phyloP scores from a whole-genome alignment of 495 filamentous ascomycete genomes.

The Talaromyces proteolyticus region DNA sequence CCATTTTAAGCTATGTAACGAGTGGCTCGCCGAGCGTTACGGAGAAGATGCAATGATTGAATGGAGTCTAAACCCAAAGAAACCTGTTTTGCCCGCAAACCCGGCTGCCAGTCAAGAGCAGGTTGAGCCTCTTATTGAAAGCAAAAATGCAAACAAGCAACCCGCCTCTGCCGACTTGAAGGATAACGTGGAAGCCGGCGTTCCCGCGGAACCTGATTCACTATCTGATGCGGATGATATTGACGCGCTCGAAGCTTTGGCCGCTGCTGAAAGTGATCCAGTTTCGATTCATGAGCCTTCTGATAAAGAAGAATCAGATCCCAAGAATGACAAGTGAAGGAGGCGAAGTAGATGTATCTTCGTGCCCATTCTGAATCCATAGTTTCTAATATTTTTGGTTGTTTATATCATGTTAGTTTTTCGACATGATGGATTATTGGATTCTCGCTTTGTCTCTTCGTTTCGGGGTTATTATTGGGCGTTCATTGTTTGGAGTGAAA shows the following conservation, averaged over 20 bases:
- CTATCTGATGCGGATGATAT: slow-evolving; percentile 28
- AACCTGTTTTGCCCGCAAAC: slow-evolving; percentile 9
- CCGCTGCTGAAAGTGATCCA: slow-evolving; percentile 16
- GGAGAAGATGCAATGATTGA: slow-evolving; percentile 75
- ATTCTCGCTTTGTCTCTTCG: background rate
- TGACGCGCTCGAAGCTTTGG: slow-evolving; percentile 36
- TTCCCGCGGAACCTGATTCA: slow-evolving; percentile 21
- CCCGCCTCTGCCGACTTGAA: slow-evolving; percentile 5
- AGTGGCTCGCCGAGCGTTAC: slow-evolving; percentile 76
- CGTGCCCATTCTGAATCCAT: too few relatives aligned
- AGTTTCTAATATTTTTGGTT: too few relatives aligned
- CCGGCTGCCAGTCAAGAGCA: background rate
- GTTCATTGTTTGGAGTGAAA: background rate
- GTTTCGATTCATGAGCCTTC: background rate
- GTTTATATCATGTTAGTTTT: too few relatives aligned
- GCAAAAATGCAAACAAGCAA: slow-evolving; percentile 3
- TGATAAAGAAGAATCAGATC: background rate
- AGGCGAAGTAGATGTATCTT: too few relatives aligned
- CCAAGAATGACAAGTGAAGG: background rate
- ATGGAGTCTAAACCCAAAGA: slow-evolving; percentile 62
- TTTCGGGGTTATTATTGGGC: background rate
- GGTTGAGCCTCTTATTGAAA: slow-evolving; percentile 1
- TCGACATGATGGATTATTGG: too few relatives aligned
- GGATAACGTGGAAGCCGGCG: slow-evolving; percentile 3
- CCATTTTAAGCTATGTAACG: slow-evolving; percentile 85